These are phyloP conservation scores for Pontederia paniculata DNA, from an alignment of 176 grass and related monocot genomes.

Conservation along the genomic window DNA sequence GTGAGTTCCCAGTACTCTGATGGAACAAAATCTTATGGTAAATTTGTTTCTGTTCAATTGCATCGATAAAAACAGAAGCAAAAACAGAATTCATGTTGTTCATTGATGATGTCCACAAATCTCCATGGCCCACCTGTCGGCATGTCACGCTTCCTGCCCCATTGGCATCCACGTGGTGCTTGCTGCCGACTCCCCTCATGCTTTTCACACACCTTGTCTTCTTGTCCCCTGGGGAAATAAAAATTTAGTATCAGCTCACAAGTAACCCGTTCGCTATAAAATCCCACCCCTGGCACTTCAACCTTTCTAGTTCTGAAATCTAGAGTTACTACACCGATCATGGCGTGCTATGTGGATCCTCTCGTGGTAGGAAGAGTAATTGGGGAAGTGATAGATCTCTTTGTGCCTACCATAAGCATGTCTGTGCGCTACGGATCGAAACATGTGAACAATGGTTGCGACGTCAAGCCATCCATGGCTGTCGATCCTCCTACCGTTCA, in stretches of 20 bases:
- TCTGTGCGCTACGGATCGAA: slow-evolving; percentile 43
- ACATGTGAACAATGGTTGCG: slow-evolving; percentile 71
- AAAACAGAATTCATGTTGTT: background rate
- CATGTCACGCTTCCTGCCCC: background rate
- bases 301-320: too few species aligned
- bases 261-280: background rate
- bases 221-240: too few species aligned
- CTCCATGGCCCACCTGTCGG: background rate
- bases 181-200: background rate
- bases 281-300: background rate
- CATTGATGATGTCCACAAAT: background rate
- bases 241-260: background rate
- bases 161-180: slow-evolving; percentile 2
- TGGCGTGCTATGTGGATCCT: slow-evolving; percentile 62
- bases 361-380: slow-evolving; percentile 74
- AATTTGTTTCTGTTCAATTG: too few species aligned
- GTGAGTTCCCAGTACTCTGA: too few species aligned
- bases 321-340: background rate
- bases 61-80: too few species aligned
- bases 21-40: too few species aligned
- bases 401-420: slow-evolving; percentile 59
- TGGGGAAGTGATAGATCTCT: slow-evolving; percentile 80
- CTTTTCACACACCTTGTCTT: too few species aligned
- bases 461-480: slow-evolving; percentile 58
- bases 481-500: slow-evolving; percentile 31